Evolutionary conservation across 1,139 yeast genomes (phyloP).

Genomic region (Magnusiomyces tetraspermus): DNA sequence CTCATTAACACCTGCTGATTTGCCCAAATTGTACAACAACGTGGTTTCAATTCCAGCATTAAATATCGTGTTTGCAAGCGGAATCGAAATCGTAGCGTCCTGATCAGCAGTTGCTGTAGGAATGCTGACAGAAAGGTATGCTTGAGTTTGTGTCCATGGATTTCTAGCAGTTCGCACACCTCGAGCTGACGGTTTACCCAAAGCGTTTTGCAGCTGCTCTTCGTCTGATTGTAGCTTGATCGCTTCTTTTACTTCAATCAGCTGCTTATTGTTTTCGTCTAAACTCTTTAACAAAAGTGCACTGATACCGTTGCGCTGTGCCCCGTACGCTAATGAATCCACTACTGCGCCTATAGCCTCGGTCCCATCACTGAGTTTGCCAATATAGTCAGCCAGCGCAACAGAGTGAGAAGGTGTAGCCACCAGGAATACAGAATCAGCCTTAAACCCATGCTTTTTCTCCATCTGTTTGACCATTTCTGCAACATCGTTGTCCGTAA

Average conservation of each 20-base stretch:
- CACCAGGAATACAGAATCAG: not conserved
- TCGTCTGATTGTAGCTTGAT: not conserved
- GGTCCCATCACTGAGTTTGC: not conserved
- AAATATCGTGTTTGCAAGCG: constrained; percentile 32
- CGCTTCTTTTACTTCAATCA: not conserved
- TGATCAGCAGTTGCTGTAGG: constrained; percentile 2
- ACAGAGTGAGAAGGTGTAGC: not conserved
- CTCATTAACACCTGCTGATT: not conserved
- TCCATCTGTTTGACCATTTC: not conserved
- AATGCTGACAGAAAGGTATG: constrained; percentile 19
- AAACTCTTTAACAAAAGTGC: constrained; percentile 17
- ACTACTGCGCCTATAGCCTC: constrained; percentile 24
- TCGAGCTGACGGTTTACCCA: constrained; percentile 6
- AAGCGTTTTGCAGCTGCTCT: constrained; percentile 8
- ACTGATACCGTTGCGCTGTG: constrained; percentile 28
- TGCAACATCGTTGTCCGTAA: not conserved
- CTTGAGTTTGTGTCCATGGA: constrained; percentile 24
- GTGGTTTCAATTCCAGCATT: constrained; percentile 25
- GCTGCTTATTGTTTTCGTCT: constrained; percentile 5
- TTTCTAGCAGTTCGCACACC: constrained; percentile 19
- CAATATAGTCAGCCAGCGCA: not conserved
- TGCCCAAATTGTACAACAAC: constrained; percentile 16
- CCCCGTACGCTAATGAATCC: constrained; percentile 29
- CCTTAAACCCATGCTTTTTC: not conserved
- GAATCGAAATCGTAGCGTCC: constrained; percentile 19